These are phyloP conservation scores for Warburgia ugandensis DNA, from an alignment of 164 flowering plant genomes.

Conservation along the genomic window DNA sequence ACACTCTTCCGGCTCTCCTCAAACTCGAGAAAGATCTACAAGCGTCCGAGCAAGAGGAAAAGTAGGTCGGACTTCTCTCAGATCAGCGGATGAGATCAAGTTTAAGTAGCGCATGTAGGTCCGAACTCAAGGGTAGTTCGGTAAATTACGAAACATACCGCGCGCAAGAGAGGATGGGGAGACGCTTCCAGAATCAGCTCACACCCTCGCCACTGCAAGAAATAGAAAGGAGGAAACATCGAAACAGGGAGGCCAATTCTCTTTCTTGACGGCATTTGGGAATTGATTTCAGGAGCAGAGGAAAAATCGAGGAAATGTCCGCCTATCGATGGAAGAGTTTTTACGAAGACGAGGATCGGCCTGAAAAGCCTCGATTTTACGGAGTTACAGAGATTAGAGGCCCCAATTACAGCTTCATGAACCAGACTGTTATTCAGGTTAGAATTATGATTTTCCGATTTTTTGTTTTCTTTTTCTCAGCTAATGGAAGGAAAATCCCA, in stretches of 20 bases:
- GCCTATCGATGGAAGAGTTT: slow-evolving; percentile 69
- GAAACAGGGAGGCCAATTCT: not conserved
- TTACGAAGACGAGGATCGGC: slow-evolving; percentile 77
- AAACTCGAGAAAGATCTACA: no score
- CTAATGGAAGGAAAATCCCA: not conserved
- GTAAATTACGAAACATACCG: no score
- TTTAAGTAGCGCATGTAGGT: no score
- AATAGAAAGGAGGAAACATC: not conserved
- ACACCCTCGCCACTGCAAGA: slow-evolving; percentile 2
- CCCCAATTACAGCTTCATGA: slow-evolving; percentile 45
- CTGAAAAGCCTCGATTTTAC: slow-evolving; percentile 74
- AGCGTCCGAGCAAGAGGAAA: no score
- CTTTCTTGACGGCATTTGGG: not conserved
- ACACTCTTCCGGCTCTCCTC: no score
- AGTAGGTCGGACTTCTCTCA: no score
- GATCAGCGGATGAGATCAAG: no score
- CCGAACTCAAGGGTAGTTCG: no score
- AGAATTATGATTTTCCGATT: no score
- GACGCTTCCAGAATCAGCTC: slow-evolving; percentile 15
- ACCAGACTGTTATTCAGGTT: slow-evolving; percentile 55
- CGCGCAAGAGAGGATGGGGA: not conserved
- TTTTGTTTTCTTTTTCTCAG: not conserved
- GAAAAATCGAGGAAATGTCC: slow-evolving; percentile 28
- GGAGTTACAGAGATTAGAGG: slow-evolving; percentile 86
- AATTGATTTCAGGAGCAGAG: not conserved